Conservation (phyloP, 257 asterid species). For the Misopates orontium region DNA sequence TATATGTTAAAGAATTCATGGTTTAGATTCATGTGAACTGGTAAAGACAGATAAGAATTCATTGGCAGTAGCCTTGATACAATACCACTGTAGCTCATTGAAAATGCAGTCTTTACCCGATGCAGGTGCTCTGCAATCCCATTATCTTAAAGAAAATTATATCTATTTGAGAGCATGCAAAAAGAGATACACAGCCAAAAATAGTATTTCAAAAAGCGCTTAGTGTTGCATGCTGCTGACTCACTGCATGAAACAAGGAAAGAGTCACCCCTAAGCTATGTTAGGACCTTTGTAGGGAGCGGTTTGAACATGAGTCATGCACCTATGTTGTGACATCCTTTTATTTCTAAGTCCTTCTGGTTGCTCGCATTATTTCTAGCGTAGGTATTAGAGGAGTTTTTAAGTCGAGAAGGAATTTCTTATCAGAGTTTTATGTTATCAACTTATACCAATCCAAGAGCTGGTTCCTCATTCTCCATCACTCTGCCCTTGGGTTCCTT, state of each 20-base stretch:
- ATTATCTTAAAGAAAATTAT: background rate
- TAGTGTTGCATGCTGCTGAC: background rate
- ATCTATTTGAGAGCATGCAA: slow-evolving; percentile 14
- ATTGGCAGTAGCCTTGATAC: no score
- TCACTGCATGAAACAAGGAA: background rate
- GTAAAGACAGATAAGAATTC: no score
- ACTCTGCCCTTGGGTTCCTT: background rate
- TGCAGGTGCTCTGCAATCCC: background rate
- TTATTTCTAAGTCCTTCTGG: background rate
- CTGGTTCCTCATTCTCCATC: background rate
- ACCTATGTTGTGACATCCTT: background rate
- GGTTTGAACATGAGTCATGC: background rate
- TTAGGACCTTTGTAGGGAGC: background rate
- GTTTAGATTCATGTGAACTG: no score
- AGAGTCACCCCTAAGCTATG: background rate
- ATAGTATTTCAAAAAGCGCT: slow-evolving; percentile 18
- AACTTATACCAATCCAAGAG: background rate
- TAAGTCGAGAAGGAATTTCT: background rate
- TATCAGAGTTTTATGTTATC: background rate
- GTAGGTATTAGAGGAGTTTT: background rate
- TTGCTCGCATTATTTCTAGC: background rate
- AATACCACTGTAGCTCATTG: no score
- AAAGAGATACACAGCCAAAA: slow-evolving; percentile 6
- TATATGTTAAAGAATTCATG: no score
- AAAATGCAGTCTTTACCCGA: no score